Conservation (phyloP, 176 grass and related monocot species). For the Zoysia pacifica region DNA sequence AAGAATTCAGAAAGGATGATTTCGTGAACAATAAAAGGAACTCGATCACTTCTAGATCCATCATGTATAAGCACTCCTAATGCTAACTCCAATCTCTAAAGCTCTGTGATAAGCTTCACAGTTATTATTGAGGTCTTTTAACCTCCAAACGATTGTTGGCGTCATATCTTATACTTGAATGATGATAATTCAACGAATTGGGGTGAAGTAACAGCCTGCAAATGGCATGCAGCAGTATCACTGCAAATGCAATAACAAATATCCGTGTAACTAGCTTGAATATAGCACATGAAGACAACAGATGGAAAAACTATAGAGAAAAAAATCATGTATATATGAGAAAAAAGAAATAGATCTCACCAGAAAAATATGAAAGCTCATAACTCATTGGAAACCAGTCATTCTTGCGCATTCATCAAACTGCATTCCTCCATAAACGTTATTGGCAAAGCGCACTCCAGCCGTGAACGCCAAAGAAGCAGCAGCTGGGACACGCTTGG, state of each 20-base stretch:
- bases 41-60: neutral
- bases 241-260: conserved; percentile 37
- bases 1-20: neutral
- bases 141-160: conserved; percentile 23
- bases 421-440: conserved; percentile 95
- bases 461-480: conserved; percentile 82
- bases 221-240: neutral
- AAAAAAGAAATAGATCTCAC: conserved; percentile 18
- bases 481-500: conserved; percentile 60
- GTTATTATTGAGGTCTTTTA: conserved; percentile 28
- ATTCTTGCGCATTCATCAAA: conserved; percentile 92
- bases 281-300: neutral
- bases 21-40: neutral
- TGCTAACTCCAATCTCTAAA: conserved; percentile 1
- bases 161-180: conserved; percentile 5
- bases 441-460: conserved; percentile 83
- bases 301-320: neutral
- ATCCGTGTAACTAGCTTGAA: conserved; percentile 1
- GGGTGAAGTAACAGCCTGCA: neutral
- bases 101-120: neutral
- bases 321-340: neutral
- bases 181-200: conserved; percentile 45
- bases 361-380: conserved; percentile 6
- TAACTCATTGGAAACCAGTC: conserved; percentile 75
- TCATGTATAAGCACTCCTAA: neutral